Percentiles rank a stretch among this genome's conserved stretches.
Conservation (phyloP, 2,329 filamentous ascomycete genomes). For the Cladobotryum mycophilum region DNA sequence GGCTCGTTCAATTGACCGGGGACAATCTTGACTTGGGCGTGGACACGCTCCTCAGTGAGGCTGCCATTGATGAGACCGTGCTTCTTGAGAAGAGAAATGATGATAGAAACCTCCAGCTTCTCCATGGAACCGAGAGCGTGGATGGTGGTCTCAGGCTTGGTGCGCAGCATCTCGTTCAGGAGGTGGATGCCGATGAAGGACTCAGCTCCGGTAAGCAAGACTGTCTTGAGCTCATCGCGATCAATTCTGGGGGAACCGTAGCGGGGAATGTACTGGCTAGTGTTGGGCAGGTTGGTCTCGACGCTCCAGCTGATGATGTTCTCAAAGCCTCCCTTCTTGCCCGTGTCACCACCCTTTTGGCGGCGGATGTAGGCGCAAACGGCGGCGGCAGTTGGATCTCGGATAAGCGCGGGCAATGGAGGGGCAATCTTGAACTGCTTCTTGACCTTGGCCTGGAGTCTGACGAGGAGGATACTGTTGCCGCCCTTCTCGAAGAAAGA, state of each 20-base stretch:
- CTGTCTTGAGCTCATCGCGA: constrained; percentile 13
- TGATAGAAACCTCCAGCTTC: constrained; percentile 7
- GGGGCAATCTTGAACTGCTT: constrained; percentile 21
- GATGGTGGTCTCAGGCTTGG: constrained; percentile 11
- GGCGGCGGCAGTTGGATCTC: constrained; percentile 18
- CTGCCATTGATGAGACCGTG: constrained; percentile 15
- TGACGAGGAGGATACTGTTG: constrained; percentile 20
- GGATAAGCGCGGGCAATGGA: constrained; percentile 18
- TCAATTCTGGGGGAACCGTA: constrained; percentile 15
- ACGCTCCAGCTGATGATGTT: constrained; percentile 18
- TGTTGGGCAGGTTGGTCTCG: constrained; percentile 20
- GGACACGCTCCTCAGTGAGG: constrained; percentile 11
- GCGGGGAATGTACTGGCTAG: constrained; percentile 19
- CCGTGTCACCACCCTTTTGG: constrained; percentile 14
- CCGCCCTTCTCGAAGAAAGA: constrained; percentile 22
- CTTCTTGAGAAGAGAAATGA: constrained; percentile 15
- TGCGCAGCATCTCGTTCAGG: constrained; percentile 15
- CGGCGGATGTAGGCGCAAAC: constrained; percentile 17
- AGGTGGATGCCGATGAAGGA: constrained; percentile 18
- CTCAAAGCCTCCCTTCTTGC: constrained; percentile 15
- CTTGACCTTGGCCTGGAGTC: constrained; percentile 20
- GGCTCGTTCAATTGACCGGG: constrained; percentile 16
- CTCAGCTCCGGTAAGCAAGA: constrained; percentile 18
- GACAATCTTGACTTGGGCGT: constrained; percentile 12
- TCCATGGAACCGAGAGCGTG: constrained; percentile 17